Evolutionary conservation across 192 early-diverging fungal species (phyloP).

Genomic region (Backusella macrospora): DNA sequence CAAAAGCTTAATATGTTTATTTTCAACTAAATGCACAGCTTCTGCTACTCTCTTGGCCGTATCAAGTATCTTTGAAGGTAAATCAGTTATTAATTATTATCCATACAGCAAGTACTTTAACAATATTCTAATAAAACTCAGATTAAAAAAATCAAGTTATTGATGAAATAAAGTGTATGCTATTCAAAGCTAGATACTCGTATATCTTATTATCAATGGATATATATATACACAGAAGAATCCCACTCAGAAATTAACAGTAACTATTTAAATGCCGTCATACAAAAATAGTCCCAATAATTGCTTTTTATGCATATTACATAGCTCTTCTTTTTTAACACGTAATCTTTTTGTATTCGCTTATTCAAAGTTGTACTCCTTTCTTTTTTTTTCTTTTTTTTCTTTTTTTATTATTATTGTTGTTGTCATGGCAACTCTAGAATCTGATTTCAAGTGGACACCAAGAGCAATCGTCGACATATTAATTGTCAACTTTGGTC

Average conservation of each 20-base stretch:
- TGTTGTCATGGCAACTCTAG: neutral
- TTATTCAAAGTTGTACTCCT: neutral
- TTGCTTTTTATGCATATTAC: neutral
- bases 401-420: neutral
- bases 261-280: neutral
- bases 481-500: conserved; percentile 24
- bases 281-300: neutral
- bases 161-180: no score
- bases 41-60: no score
- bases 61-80: no score
- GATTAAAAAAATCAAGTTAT: no score
- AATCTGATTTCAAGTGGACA: conserved; percentile 1
- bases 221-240: neutral
- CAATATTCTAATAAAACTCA: no score
- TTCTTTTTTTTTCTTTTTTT: conserved; percentile 13
- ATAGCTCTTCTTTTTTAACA: neutral
- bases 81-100: no score
- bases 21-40: no score
- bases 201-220: no score
- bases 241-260: neutral
- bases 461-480: conserved; percentile 14
- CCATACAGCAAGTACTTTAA: no score
- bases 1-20: no score
- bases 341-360: neutral
- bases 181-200: no score